Base-by-base conservation (phyloP, 1,284 basidiomycete species). In the Cerioporus squamosus region DNA sequence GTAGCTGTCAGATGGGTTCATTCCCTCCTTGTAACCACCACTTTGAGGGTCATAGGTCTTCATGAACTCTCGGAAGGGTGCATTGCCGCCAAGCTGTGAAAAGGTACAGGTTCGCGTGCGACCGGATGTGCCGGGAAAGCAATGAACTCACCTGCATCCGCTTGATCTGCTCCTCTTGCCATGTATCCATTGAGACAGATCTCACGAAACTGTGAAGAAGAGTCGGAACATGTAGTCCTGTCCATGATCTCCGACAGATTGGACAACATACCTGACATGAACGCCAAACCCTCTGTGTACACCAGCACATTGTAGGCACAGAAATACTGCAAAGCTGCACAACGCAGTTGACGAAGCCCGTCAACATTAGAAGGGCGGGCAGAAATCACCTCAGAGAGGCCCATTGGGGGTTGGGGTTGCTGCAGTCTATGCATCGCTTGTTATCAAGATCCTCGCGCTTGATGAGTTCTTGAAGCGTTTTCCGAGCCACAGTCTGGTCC, bases 171-270 rank as follows among this genome's bases (percentile, higher is more conserved):
- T 95, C 93, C 40, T 89, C 85, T 59, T 93, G 91, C 95, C 95
- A 97, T 68, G 94, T 91, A 76, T 97, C 95, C 95, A 97, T 97
- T 55, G 94, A 95, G 67, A 94, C 86, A 48, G 92, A 95, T 69
- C 94, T 84, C 53, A 97, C 93, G 76, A 96, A 96, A 70, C 93
- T 95, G 74, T n/a, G 40, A 40, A 24, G 18, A 23, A 42, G 49
- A 26, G 48, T 57, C 45, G 38, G 51, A 18, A 12, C 53, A 52
- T 49, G 15, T 20, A 51, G 42, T 10, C 29, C 17, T 43, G 50
- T 43, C 60, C 36, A 33, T 47, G 42, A 17, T 50, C 44, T 20
- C 33, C 18, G 36, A 48, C 52, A 26, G 24, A 22, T 4, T 29
- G 23, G 8, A 38, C 22, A 49, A 61, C 70, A 48, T 49, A 85